Conservation (phyloP, 1,284 basidiomycete genomes). For the Papiliotrema nemorosa region DNA sequence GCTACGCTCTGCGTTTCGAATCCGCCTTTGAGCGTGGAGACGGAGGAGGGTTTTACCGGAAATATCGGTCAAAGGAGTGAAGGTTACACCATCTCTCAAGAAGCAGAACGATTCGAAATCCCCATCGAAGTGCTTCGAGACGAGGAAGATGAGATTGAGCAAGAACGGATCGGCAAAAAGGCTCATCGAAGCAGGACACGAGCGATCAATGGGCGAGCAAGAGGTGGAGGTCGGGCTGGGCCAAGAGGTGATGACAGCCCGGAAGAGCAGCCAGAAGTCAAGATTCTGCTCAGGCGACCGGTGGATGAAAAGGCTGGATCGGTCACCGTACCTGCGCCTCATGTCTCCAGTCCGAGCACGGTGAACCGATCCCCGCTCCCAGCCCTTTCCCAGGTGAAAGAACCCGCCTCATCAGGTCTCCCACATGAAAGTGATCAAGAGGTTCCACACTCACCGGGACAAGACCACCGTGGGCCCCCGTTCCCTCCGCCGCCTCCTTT, state of each 20-base stretch:
- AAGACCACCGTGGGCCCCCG: neutral
- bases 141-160: slow-evolving; percentile 32
- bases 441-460: neutral
- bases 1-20: slow-evolving; percentile 37
- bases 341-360: slow-evolving; percentile 1
- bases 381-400: neutral
- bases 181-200: slow-evolving; percentile 1
- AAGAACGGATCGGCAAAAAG: neutral
- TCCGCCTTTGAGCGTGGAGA: slow-evolving; percentile 38
- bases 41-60: slow-evolving; percentile 20
- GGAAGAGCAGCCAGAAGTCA: slow-evolving; percentile 32
- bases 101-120: slow-evolving; percentile 43
- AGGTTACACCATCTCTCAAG: slow-evolving; percentile 37
- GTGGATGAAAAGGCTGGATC: neutral
- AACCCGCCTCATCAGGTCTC: neutral
- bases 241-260: slow-evolving; percentile 9
- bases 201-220: slow-evolving; percentile 8
- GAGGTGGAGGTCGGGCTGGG: slow-evolving; percentile 11
- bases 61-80: slow-evolving; percentile 32
- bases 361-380: slow-evolving; percentile 2
- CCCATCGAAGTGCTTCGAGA: slow-evolving; percentile 40
- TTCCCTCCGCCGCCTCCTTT: neutral
- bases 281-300: slow-evolving; percentile 40
- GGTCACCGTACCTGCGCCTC: slow-evolving; percentile 2
- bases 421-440: no score